Evolutionary conservation across 345 rosid genomes (phyloP).

Genomic region (Bretschneidera sinensis): DNA sequence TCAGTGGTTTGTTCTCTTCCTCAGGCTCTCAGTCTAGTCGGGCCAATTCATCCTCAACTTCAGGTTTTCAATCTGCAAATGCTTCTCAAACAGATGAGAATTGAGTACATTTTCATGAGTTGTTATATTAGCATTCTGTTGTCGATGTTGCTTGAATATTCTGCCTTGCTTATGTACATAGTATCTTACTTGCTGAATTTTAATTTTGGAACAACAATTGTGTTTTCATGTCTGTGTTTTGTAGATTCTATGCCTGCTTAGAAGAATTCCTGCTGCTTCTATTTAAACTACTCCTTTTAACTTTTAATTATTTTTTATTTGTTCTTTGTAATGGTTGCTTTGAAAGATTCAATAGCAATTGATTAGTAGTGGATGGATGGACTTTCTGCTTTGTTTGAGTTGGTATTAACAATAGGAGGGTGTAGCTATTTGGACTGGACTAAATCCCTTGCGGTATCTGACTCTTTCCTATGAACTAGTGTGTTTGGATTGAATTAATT

Average conservation of each 20-base stretch:
- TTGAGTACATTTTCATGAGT: slow-evolving; percentile 20
- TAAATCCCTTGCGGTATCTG: no score
- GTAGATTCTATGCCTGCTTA: slow-evolving; percentile 5
- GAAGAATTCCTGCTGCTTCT: background rate
- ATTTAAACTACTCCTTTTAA: background rate
- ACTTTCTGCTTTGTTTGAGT: no score
- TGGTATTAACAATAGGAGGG: no score
- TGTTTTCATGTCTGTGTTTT: slow-evolving; percentile 7
- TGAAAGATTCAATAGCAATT: no score
- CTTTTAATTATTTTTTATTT: no score
- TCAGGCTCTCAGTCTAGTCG: slow-evolving; percentile 43
- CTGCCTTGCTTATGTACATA: slow-evolving; percentile 26
- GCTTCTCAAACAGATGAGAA: slow-evolving; percentile 35
- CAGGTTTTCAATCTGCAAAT: slow-evolving; percentile 28
- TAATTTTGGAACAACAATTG: slow-evolving; percentile 11
- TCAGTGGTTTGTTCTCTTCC: slow-evolving; percentile 67
- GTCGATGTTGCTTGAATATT: slow-evolving; percentile 14
- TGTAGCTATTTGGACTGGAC: no score
- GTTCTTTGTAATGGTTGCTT: no score
- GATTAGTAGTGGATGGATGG: no score
- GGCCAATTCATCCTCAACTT: slow-evolving; percentile 36
- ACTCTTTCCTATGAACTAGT: no score
- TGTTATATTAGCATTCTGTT: slow-evolving; percentile 8
- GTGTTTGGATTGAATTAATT: no score
- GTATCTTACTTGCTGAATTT: slow-evolving; percentile 2